Percentiles rank a stretch among this genome's conserved stretches.
Evolutionary conservation across 169 alveolate species (phyloP).

Genomic region (Perkinsus chesapeaki): DNA sequence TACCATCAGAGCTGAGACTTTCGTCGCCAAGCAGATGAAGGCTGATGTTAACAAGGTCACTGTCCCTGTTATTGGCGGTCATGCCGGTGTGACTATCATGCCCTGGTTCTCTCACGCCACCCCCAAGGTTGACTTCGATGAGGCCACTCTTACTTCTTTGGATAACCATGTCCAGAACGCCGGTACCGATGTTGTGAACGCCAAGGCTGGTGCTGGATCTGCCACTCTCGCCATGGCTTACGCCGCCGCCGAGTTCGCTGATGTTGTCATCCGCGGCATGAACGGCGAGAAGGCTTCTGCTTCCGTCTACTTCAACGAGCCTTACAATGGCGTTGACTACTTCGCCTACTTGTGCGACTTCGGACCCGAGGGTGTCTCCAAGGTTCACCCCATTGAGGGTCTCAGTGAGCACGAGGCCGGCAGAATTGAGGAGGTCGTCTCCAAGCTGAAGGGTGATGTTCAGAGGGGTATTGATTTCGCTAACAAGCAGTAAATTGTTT

Average conservation of each 20-base stretch:
- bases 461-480: not conserved
- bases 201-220: constrained; percentile 14
- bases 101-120: constrained; percentile 25
- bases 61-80: constrained; percentile 47
- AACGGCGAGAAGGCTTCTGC: constrained; percentile 14
- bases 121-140: constrained; percentile 1
- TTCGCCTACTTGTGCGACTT: not conserved
- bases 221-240: constrained; percentile 15
- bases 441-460: not conserved
- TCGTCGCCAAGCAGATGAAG: constrained; percentile 33
- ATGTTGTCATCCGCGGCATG: not conserved
- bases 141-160: constrained; percentile 8
- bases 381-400: not conserved
- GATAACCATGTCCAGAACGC: constrained; percentile 30
- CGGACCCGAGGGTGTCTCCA: constrained; percentile 2
- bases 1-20: constrained; percentile 42
- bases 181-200: constrained; percentile 25
- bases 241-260: constrained; percentile 16
- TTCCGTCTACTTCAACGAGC: constrained; percentile 13
- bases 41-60: not conserved
- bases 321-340: not conserved
- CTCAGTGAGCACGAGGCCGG: not conserved
- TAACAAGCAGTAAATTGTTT: not conserved
- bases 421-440: not conserved
- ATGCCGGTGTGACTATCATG: constrained; percentile 27